A percentile compares a stretch with the other conserved stretches of the same genome.
Conservation (phyloP, 148 eudicot genomes). For the Chenopodium suecicum region DNA sequence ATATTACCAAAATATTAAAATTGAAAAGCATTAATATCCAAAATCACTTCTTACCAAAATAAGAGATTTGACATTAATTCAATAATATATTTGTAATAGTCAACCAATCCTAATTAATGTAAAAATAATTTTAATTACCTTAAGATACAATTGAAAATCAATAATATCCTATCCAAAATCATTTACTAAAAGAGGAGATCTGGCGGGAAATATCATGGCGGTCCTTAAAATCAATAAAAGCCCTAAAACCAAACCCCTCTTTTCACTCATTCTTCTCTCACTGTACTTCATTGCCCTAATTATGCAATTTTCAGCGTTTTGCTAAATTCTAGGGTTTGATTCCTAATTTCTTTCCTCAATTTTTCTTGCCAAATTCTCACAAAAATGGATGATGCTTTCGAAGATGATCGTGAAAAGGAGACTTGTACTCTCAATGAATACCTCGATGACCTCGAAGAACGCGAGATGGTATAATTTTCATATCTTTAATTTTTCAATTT, state of each 20-base stretch:
- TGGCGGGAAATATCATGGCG: slow-evolving; percentile 32
- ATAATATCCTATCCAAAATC: too few relatives aligned
- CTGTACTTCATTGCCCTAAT: background rate
- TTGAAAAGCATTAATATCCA: too few relatives aligned
- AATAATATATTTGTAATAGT: too few relatives aligned
- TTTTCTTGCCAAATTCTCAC: background rate
- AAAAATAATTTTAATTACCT: too few relatives aligned
- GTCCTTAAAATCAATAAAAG: slow-evolving; percentile 10
- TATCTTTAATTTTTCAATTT: background rate
- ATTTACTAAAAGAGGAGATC: slow-evolving; percentile 2
- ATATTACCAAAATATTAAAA: too few relatives aligned
- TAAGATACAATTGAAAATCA: too few relatives aligned
- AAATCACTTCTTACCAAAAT: too few relatives aligned
- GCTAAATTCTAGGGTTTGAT: slow-evolving; percentile 13
- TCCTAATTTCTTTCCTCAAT: background rate
- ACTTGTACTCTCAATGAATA: slow-evolving; percentile 68
- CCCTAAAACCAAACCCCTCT: slow-evolving; percentile 13
- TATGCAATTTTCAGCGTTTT: background rate
- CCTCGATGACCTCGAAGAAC: slow-evolving; percentile 72
- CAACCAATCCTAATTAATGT: too few relatives aligned
- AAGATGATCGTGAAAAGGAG: slow-evolving; percentile 44
- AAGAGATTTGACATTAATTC: too few relatives aligned
- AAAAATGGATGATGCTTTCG: slow-evolving; percentile 66
- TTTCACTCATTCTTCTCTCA: background rate
- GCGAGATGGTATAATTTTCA: slow-evolving; percentile 58